These are phyloP conservation scores for Flaveria bidentis DNA, from an alignment of 129 eudicot genomes.

Conservation along the genomic window DNA sequence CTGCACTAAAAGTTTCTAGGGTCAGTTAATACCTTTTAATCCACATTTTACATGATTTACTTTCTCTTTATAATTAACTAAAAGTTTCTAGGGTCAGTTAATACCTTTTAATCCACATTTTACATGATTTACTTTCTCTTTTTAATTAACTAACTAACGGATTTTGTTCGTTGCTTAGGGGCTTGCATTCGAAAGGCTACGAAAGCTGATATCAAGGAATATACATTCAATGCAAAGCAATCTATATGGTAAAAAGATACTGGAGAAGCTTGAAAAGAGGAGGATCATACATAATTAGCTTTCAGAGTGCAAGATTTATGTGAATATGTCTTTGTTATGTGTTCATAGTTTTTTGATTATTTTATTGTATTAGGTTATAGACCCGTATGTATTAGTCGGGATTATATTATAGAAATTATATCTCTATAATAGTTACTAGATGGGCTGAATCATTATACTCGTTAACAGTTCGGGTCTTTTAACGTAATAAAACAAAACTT, in stretches of 20 bases:
- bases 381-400: too few species aligned
- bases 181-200: slow-evolving; percentile 26
- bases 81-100: slow-evolving; percentile 52
- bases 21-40: slow-evolving; percentile 31
- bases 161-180: slow-evolving; percentile 41
- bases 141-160: not conserved
- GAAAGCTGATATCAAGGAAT: slow-evolving; percentile 37
- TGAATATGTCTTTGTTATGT: slow-evolving; percentile 26
- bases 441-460: too few species aligned
- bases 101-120: not conserved
- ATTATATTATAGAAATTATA: too few species aligned
- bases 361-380: slow-evolving; percentile 3
- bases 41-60: not conserved
- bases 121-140: not conserved
- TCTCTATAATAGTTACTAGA: too few species aligned
- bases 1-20: slow-evolving; percentile 55
- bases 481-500: too few species aligned
- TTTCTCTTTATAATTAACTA: not conserved
- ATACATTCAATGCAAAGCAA: slow-evolving; percentile 46
- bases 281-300: slow-evolving; percentile 20
- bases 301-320: slow-evolving; percentile 15
- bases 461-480: too few species aligned
- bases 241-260: slow-evolving; percentile 61
- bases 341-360: slow-evolving; percentile 5
- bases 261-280: slow-evolving; percentile 51